Base-by-base conservation (phyloP, 768 basidiomycete genomes). In the Nevesoporus exiguus region DNA sequence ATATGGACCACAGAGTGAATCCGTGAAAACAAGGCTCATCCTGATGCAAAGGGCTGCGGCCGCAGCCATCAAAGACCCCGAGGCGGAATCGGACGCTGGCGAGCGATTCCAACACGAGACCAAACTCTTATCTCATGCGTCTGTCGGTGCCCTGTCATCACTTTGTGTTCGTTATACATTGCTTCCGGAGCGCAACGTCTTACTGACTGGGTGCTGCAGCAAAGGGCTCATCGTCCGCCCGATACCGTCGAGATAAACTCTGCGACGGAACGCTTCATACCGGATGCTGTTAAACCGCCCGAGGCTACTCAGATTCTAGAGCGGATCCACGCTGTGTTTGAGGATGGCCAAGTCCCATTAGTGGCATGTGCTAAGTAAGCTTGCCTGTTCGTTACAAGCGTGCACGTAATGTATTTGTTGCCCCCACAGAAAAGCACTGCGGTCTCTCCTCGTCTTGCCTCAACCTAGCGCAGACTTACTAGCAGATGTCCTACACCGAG, bases 101-200 rank as follows among this genome's bases (percentile, higher is more conserved):
- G 85, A 87, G 61, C 76, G 79, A 22, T 86, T 89, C 61, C 80
- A 83, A 57, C 77, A 79, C 36, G 93, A 94, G 67, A 86, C 86
- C 2, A 76, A 79, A 39, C 59, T 83, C 50, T 73, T 97, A 27
- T 93, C 91, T 0, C 77, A 84, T 61, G 91, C 93, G 15, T 87
- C 93, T 17, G 80, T 88, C n/a, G 86, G 91, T 36, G 90, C 94
- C 3, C 74, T 96, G 72, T 83, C 90, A n/a, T 83, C 91, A 9
- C 79, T 96, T 55, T 90, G 88, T 65, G 93, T 96, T 62, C 74
- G 93, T 85, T 37, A 5, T 19, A 15, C 27, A 45, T 34, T 39
- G 3, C 36, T 17, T 43, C 22, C 9, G 24, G 34, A 52, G 46
- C 39, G 39, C 61, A 27, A 21, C 19, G 3, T 2, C 24, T 45